Base-by-base conservation (phyloP, 1,284 basidiomycete genomes). In the Sporisorium iseilematis-ciliati region DNA sequence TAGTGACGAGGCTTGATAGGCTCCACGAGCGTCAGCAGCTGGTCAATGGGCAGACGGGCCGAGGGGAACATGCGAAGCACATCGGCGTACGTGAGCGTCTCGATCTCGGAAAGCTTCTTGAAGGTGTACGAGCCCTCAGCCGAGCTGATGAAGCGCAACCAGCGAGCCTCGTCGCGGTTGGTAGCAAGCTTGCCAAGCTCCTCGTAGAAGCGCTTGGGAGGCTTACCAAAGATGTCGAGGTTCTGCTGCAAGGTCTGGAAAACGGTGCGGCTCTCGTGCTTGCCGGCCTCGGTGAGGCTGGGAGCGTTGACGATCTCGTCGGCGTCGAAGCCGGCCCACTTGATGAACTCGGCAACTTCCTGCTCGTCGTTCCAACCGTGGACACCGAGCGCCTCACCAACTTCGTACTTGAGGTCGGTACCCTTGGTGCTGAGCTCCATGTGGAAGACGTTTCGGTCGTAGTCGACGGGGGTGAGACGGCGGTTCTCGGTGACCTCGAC, bases 371-470 rank as follows among this genome's bases (percentile, higher is more conserved):
- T 99, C 95, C 95, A 98, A 41, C 97, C 97, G 86, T 99, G 94
- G 51, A 99, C 89, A 60, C 96, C 96, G 45, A 99, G 90, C 20
- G 97, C 97, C 87, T 99, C 96, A 67, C 96, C 96, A 64, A 99
- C 94, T 50, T 90, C 91, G 87, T 99, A 99, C 87, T 92, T 94
- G 77, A 99, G 90, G 10, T 94, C 95, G 18, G 97, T 99, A 46
- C 93, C 93, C 53, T 89, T 87, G 11, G 94, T 95, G 86, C 95
- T 91, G 85, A 99, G 94, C 88, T 98, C 96, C 85, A 99, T 90
- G 87, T 99, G 96, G 89, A 99, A 99, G 64, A 99, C 94, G 86
- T 99, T 98, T 76, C 97, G 93, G 87, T 98, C 93, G 87, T 99
- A 99, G 76, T 96, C 93, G 78, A 90, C 86, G 40, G 97, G 97